Evolutionary conservation across 805 yeast genomes (phyloP), one percentile per base, ranked within the genome.

Genomic region (Candida ovalis): DNA sequence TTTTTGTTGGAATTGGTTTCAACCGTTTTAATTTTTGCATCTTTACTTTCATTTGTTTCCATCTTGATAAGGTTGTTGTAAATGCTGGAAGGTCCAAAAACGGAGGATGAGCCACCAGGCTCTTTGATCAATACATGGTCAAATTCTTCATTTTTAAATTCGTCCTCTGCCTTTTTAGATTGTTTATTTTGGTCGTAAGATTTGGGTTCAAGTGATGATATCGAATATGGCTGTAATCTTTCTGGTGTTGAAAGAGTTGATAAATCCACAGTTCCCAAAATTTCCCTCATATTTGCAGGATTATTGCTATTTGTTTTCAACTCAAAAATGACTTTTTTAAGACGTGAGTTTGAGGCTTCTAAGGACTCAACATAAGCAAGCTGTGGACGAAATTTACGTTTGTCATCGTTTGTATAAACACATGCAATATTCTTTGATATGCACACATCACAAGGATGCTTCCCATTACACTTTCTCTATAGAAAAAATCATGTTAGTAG

Each of bases 21-120:
- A 8, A 8, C 12, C n/a, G 37, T 25, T 12, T 17, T 13, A 15
- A 17, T 5, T 13, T 27, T 4, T 23, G 38, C 19, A 25, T 39
- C 21, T 40, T 44, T 12, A 28, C 43, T 8, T 40, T 30, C 13
- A 35, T 39, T 17, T 44, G 39, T 22, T 43, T 44, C 30, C 30
- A 27, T 27, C 8, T 27, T 27, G 12, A 27, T 27, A 12, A 27
- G 30, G 21, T 51, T 49, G 25, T 32, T 45, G 35, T 51, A 48
- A 3, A 51, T 50, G 30, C 54, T 48, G 6, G 49, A 45, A 1
- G 51, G 51, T 5, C 54, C 54, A 3, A 48, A 21, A 21, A 51
- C 51, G 18, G 44, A 22, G 1, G 51, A 43, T 2, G 49, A 42
- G 43, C 23, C 44, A 37, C 24, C 40, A 22, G 13, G 43, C 46